Percentiles rank a stretch among this genome's conserved stretches.
Conservation (phyloP, 2,329 filamentous ascomycete genomes). For the Arthroderma sp. region DNA sequence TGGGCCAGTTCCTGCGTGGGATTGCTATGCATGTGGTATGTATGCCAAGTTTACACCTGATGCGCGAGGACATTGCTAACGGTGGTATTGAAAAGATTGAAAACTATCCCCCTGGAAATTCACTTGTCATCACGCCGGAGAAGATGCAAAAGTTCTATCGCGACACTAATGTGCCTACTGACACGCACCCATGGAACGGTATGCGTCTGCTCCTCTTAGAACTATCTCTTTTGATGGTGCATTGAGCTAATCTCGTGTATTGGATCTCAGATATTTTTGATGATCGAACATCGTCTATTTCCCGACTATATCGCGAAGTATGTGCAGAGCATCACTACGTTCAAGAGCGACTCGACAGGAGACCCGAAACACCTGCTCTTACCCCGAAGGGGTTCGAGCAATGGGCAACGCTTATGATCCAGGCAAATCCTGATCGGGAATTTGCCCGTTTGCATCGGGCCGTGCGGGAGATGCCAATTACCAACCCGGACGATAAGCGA, state of each 20-base stretch:
- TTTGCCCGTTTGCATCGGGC: slow-evolving; percentile 56
- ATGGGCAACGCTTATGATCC: slow-evolving; percentile 62
- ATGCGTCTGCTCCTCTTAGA: slow-evolving; percentile 17
- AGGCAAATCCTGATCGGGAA: slow-evolving; percentile 64
- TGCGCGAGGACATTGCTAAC: slow-evolving; percentile 9
- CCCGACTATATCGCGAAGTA: slow-evolving; percentile 44
- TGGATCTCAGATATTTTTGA: slow-evolving; percentile 40
- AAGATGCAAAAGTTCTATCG: slow-evolving; percentile 66
- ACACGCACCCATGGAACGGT: slow-evolving; percentile 58
- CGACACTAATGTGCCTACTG: slow-evolving; percentile 49
- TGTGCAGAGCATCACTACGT: slow-evolving; percentile 52
- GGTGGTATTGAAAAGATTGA: slow-evolving; percentile 41
- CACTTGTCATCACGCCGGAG: slow-evolving; percentile 58
- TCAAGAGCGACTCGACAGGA: slow-evolving; percentile 38
- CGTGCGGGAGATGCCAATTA: slow-evolving; percentile 58
- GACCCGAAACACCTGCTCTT: slow-evolving; percentile 49
- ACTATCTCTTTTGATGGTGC: neutral
- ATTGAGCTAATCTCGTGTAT: slow-evolving; percentile 2
- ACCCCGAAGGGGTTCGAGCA: slow-evolving; percentile 55
- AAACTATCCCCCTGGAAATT: slow-evolving; percentile 53
- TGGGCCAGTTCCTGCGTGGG: slow-evolving; percentile 59
- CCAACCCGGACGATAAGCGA: slow-evolving; percentile 48
- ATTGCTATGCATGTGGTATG: slow-evolving; percentile 61
- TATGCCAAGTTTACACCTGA: slow-evolving; percentile 2
- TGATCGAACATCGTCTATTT: slow-evolving; percentile 40